These are phyloP conservation scores for Musa itinerans DNA, from an alignment of 176 grass and related monocot species.

Conservation along the genomic window DNA sequence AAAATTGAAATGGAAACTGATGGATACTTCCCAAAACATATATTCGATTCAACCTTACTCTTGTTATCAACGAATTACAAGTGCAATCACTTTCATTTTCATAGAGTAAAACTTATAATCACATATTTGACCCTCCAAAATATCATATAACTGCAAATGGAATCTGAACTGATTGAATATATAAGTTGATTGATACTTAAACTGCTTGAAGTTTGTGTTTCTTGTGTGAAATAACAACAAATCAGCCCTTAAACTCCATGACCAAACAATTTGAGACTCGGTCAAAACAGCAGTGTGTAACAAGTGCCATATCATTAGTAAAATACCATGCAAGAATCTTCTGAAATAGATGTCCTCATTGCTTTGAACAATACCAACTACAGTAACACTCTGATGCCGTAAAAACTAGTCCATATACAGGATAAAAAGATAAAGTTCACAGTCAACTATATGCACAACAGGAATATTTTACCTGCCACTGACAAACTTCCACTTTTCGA, in stretches of 20 bases:
- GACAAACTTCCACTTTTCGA: conserved; percentile 88
- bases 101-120: too few relatives aligned
- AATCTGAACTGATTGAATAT: background rate
- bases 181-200: background rate
- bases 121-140: too few relatives aligned
- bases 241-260: background rate
- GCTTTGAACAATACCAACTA: background rate
- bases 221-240: background rate
- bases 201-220: background rate
- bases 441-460: background rate
- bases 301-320: background rate
- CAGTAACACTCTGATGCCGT: too few relatives aligned
- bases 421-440: background rate
- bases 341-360: background rate
- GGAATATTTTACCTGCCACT: conserved; percentile 53
- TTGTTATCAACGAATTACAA: background rate
- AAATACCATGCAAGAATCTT: background rate
- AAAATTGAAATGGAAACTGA: too few relatives aligned
- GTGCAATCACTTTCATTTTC: background rate
- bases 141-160: background rate
- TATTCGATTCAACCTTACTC: background rate
- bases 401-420: background rate
- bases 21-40: too few relatives aligned
- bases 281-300: background rate
- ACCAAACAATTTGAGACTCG: background rate